Base-by-base conservation (phyloP, 2,329 filamentous ascomycete genomes). In the Simplicillium aogashimaense region DNA sequence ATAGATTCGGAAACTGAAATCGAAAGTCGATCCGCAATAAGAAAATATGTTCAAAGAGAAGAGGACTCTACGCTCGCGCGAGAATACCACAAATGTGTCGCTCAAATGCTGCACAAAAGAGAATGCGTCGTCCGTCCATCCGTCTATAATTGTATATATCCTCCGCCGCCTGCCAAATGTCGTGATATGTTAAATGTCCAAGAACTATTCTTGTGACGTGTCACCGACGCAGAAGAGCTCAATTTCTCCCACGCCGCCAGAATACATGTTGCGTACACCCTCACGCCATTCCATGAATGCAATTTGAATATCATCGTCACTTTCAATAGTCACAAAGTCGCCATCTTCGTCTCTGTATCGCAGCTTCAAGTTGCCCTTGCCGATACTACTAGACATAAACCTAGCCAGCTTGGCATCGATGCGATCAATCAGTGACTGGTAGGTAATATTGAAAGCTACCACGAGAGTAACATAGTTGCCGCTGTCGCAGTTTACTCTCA, bases 271-370 rank as follows among this genome's bases (percentile, higher is more conserved):
- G 44, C 63, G 63, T 25, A 67, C 57, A 58, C 72, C 82, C 55
- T 95, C 88, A 29, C 85, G 79, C 89, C 89, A 95, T 51, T 94
- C 89, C 59, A 89, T 82, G 56, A 98, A 95, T 4, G 92, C 92
- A 51, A 92, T 88, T 53, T 94, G 87, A 34, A 98, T 92, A 50
- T 95, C 92, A 53, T 98, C 92, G 53, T 98, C 92, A 45, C 84
- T 90, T 58, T 92, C 84, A 40, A 98, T 95, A 38, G 83, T 89
- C 45, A 98, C 86, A 56, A 83, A 90, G 54, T 97, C 92, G 37
- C 86, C 86, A 49, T 98, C 92, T 54, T 89, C 84, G 55, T 98
- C 92, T 38, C 81, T 76, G 61, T 97, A 98, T 46, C 88, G 85
- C 41, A 98, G 68, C 63, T 88, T 87, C 51, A 95, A 78, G 49